phyloP scores from a whole-genome alignment of 2,329 filamentous ascomycete genomes.

The Aspergillus uvarum region DNA sequence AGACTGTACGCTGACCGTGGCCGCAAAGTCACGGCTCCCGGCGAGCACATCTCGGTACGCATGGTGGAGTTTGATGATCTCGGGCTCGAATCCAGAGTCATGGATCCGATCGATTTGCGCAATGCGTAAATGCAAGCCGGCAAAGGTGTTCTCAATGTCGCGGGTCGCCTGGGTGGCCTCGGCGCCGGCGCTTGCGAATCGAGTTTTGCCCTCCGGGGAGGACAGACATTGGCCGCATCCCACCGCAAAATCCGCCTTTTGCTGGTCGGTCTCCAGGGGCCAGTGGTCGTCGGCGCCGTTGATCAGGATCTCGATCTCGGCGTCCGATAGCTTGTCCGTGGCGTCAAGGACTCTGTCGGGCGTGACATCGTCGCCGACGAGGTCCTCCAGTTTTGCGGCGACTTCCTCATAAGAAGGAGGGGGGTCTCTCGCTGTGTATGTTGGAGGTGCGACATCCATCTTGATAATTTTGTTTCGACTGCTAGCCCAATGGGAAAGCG shows the following conservation, averaged over 20 bases:
- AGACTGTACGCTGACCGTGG: not conserved
- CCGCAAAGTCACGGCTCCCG: not conserved
- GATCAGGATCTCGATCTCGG: not conserved
- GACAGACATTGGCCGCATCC: not conserved
- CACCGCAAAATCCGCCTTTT: slow-evolving; percentile 1
- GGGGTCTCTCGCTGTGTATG: not conserved
- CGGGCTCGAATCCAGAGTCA: not conserved
- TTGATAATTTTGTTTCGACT: no score
- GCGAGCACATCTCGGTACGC: not conserved
- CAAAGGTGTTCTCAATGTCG: not conserved
- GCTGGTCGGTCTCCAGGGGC: slow-evolving; percentile 2
- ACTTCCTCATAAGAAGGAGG: not conserved
- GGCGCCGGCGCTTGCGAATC: not conserved
- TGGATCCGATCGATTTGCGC: slow-evolving; percentile 1
- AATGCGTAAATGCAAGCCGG: not conserved
- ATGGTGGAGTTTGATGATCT: not conserved
- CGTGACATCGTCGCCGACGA: not conserved
- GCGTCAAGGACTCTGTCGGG: not conserved
- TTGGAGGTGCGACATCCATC: not conserved
- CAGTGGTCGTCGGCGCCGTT: not conserved
- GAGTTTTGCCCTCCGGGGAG: not conserved
- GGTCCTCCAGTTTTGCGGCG: not conserved
- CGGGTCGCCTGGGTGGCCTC: not conserved
- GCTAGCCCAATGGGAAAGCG: no score
- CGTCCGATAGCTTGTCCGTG: not conserved